Base-by-base conservation (phyloP, 352 stramenopile species). In the Achlya hypogyna region DNA sequence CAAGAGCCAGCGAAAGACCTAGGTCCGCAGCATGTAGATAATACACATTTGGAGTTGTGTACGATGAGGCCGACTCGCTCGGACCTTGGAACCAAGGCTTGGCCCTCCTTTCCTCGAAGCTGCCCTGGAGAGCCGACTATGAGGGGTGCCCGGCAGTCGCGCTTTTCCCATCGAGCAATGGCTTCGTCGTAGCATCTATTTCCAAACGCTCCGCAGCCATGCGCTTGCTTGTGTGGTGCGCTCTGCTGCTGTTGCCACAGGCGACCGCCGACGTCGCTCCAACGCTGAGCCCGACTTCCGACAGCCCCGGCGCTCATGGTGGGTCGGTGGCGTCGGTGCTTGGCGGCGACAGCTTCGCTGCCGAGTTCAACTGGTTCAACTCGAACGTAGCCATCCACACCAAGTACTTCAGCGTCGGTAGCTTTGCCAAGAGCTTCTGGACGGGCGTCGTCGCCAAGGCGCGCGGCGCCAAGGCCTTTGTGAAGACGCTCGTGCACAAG, bases 1-100 rank as follows among this genome's bases (percentile, higher is more conserved):
- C 38, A 67, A 67, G 43, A 49, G 60, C 42, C 51, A 67, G 38
- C 38, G 38, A n/a, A n/a, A n/a, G n/a, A n/a, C n/a, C n/a, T n/a
- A n/a, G n/a, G n/a, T n/a, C n/a, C n/a, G n/a, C 38, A 45, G n/a
- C 6, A 18, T 45, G 38, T 45, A 45, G 38, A 9, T 18, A 3
- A 42, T 18, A 18, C 38, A 45, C 38, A 10, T 9, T 45, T 3
- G n/a, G n/a, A n/a, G n/a, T n/a, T n/a, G n/a, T n/a, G n/a, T n/a
- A n/a, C n/a, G n/a, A n/a, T n/a, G n/a, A n/a, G n/a, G n/a, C n/a
- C n/a, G n/a, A n/a, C n/a, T n/a, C n/a, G n/a, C n/a, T n/a, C n/a
- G n/a, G n/a, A n/a, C n/a, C n/a, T n/a, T n/a, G n/a, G n/a, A n/a
- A n/a, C n/a, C n/a, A n/a, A n/a, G n/a, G n/a, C n/a, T n/a, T n/a